Conservation (phyloP, 2,329 filamentous ascomycete species). For the Curvularia eragrostidis region DNA sequence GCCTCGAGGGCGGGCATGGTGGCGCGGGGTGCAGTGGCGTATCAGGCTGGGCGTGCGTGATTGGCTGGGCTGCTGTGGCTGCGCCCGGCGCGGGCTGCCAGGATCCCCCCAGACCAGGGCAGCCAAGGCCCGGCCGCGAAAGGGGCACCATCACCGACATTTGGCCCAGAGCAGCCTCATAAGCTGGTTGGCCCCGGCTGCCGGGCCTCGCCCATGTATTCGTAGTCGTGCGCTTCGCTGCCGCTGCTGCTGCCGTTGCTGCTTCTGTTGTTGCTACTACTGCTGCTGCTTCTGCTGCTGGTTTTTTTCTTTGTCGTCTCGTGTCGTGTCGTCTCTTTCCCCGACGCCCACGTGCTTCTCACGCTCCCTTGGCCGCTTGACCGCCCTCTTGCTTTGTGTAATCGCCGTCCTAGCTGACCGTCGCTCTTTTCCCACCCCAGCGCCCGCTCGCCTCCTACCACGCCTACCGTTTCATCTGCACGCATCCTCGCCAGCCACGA, state of each 20-base stretch:
- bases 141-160: slow-evolving; percentile 40
- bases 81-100: slow-evolving; percentile 32
- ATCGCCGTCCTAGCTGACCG: slow-evolving; percentile 12
- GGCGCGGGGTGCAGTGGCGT: neutral
- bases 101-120: slow-evolving; percentile 9
- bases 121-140: slow-evolving; percentile 30
- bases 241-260: slow-evolving; percentile 19
- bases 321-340: too few species aligned
- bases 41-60: slow-evolving; percentile 5
- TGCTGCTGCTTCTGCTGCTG: slow-evolving; percentile 8
- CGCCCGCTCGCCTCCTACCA: slow-evolving; percentile 20
- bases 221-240: slow-evolving; percentile 6
- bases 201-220: slow-evolving; percentile 6
- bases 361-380: slow-evolving; percentile 22
- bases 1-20: neutral
- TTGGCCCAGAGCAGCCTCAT: slow-evolving; percentile 24
- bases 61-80: slow-evolving; percentile 6
- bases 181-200: slow-evolving; percentile 22
- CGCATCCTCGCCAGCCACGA: slow-evolving; percentile 11
- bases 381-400: neutral
- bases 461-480: slow-evolving; percentile 27
- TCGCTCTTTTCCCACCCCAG: slow-evolving; percentile 22
- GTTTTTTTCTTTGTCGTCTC: neutral
- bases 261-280: slow-evolving; percentile 25
- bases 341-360: slow-evolving; percentile 28